Evolutionary conservation across 345 rosid species (phyloP).

Genomic region (Gossypium anomalum): DNA sequence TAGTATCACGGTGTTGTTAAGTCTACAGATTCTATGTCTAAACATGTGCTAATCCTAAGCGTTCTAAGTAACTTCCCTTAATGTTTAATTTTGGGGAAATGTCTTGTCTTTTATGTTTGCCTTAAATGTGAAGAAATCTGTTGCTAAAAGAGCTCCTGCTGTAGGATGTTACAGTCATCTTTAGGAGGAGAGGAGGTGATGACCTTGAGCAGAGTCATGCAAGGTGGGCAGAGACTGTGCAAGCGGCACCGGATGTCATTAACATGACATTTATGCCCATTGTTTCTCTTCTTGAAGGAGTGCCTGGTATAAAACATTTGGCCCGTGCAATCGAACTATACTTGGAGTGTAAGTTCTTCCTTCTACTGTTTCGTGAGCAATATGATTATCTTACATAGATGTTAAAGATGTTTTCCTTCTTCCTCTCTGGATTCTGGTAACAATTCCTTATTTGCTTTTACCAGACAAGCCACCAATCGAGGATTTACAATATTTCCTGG

Average conservation of each 20-base stretch:
- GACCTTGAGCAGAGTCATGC: slow-evolving; percentile 95
- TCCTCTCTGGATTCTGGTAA: background rate
- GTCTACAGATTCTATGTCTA: background rate
- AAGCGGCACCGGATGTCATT: slow-evolving; percentile 80
- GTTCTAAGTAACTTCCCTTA: background rate
- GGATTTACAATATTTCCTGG: slow-evolving; percentile 93
- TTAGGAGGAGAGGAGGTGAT: slow-evolving; percentile 98
- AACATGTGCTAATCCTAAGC: background rate
- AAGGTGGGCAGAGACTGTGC: slow-evolving; percentile 79
- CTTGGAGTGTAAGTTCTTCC: slow-evolving; percentile 74
- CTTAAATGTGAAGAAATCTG: slow-evolving; percentile 19
- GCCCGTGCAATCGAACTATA: slow-evolving; percentile 83
- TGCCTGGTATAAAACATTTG: slow-evolving; percentile 79
- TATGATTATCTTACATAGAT: background rate
- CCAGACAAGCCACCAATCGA: slow-evolving; percentile 95
- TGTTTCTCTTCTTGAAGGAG: slow-evolving; percentile 82
- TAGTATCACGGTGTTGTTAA: slow-evolving; percentile 25
- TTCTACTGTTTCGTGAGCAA: background rate
- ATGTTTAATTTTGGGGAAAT: background rate
- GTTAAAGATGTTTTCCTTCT: slow-evolving; percentile 3
- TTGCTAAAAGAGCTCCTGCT: slow-evolving; percentile 37
- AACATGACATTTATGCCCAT: slow-evolving; percentile 89
- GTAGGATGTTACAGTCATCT: slow-evolving; percentile 98
- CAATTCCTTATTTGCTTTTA: slow-evolving; percentile 15
- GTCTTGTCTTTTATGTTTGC: background rate